Evolutionary conservation across 352 stramenopile genomes (phyloP), one percentile per base, ranked within the genome.

Genomic region (Globisporangium parvum): DNA sequence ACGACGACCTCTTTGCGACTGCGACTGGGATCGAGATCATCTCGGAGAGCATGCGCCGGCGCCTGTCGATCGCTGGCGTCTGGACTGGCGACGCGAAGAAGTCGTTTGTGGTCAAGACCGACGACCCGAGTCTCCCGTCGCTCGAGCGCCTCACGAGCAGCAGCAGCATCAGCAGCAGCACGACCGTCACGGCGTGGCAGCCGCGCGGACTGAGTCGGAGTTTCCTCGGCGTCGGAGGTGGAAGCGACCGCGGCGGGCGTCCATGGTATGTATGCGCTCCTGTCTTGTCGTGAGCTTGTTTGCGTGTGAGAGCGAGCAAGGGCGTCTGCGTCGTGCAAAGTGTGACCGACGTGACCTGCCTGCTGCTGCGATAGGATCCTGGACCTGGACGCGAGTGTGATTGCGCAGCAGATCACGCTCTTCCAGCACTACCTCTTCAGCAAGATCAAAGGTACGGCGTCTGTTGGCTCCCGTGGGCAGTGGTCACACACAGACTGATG

Each of bases 351-450:
- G 28, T 33, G 28, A 33, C 6, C 28, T 33, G 28, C 28, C 6
- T 6, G 28, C 28, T 33, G 3, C 3, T 33, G 28, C 28, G 28
- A 33, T 58, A 90, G 74, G 77, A 71, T 93, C 11, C 65, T 93
- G 58, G 80, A 91, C 57, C 59, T 95, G 44, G 77, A 95, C 47
- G 73, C 79, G 15, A 87, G 77, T 51, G 72, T 88, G 1, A 78
- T 95, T 39, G 82, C 85, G 1, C 80, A 92, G 33, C 85, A 95
- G 62, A 88, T 95, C 56, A 93, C 85, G 2, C 46, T 91, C 49
- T 80, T 95, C 55, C 80, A 95, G 53, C 85, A 95, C 58, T 95
- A 89, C 55, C 67, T 95, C 21, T 91, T 93, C 63, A 92, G 85
- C 62, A 87, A 91, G 39, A 91, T 95, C 50, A 87, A 87, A 82